Evolutionary conservation across 2,329 filamentous ascomycete species (phyloP).

Genomic region (Penicillium decumbens): DNA sequence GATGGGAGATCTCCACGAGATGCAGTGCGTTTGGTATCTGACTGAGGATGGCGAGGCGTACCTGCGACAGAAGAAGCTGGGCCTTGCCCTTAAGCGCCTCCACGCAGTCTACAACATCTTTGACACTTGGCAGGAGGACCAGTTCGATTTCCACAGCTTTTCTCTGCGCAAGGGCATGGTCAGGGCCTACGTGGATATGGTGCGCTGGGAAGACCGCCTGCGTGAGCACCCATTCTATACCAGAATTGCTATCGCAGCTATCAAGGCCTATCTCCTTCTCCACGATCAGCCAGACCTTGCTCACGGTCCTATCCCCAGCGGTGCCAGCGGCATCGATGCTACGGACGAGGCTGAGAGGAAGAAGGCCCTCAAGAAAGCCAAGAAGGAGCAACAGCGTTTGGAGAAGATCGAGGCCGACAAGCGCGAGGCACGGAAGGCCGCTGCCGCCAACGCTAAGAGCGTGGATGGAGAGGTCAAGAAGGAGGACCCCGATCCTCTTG

Average conservation of each 20-base stretch:
- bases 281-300: slow-evolving; percentile 66
- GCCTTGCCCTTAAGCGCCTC: slow-evolving; percentile 86
- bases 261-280: slow-evolving; percentile 74
- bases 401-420: slow-evolving; percentile 78
- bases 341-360: slow-evolving; percentile 64
- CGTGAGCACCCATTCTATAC: slow-evolving; percentile 92
- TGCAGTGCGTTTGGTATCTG: slow-evolving; percentile 98
- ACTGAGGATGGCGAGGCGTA: slow-evolving; percentile 93
- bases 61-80: slow-evolving; percentile 73
- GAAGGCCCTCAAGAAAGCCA: slow-evolving; percentile 85
- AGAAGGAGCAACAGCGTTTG: slow-evolving; percentile 68
- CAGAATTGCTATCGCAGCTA: slow-evolving; percentile 73
- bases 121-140: slow-evolving; percentile 95
- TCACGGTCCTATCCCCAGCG: slow-evolving; percentile 58
- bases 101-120: slow-evolving; percentile 87
- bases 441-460: slow-evolving; percentile 57
- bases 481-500: slow-evolving; percentile 83
- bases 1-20: slow-evolving; percentile 85
- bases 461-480: slow-evolving; percentile 64
- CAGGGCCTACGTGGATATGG: slow-evolving; percentile 89
- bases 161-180: slow-evolving; percentile 96
- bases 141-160: slow-evolving; percentile 98
- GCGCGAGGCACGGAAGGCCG: slow-evolving; percentile 76
- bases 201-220: slow-evolving; percentile 89
- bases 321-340: slow-evolving; percentile 48